Evolutionary conservation across 768 basidiomycete genomes (phyloP).

Genomic region (Royoungia palumana): DNA sequence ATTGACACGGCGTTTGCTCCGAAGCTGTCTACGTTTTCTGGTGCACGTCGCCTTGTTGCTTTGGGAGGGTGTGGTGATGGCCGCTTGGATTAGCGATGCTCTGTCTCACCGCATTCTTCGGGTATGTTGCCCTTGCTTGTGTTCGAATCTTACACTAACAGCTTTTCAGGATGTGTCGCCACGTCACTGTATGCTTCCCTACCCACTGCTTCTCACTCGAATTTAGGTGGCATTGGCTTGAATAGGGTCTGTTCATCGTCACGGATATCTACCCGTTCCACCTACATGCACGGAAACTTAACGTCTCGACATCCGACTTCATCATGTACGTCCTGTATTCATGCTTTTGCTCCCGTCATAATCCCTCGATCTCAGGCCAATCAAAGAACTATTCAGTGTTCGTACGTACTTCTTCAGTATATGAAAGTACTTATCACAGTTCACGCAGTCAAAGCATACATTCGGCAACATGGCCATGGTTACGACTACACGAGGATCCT

Average conservation of each 20-base stretch:
- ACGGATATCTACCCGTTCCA: conserved; percentile 55
- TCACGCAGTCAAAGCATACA: too few relatives aligned
- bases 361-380: too few relatives aligned
- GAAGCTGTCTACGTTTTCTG: conserved; percentile 44
- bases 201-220: not conserved
- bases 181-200: conserved; percentile 38
- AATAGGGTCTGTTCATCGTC: conserved; percentile 43
- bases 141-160: not conserved
- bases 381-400: too few relatives aligned
- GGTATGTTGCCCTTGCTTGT: conserved; percentile 14
- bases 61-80: not conserved
- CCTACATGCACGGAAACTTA: conserved; percentile 49
- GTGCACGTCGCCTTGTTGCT: conserved; percentile 17
- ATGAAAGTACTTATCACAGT: too few relatives aligned
- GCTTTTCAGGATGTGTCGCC: conserved; percentile 43
- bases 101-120: conserved; percentile 32
- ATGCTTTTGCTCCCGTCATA: too few relatives aligned
- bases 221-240: not conserved
- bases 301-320: conserved; percentile 53
- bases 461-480: too few relatives aligned
- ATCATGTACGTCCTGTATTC: conserved; percentile 46
- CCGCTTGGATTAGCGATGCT: conserved; percentile 25
- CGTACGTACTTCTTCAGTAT: too few relatives aligned
- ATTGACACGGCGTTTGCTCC: conserved; percentile 53
- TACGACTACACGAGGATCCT: too few relatives aligned